A percentile compares a stretch with the other conserved stretches of the same genome.
These are phyloP conservation scores for Sungouiella blattae DNA, from an alignment of 805 yeast species.

Conservation along the genomic window DNA sequence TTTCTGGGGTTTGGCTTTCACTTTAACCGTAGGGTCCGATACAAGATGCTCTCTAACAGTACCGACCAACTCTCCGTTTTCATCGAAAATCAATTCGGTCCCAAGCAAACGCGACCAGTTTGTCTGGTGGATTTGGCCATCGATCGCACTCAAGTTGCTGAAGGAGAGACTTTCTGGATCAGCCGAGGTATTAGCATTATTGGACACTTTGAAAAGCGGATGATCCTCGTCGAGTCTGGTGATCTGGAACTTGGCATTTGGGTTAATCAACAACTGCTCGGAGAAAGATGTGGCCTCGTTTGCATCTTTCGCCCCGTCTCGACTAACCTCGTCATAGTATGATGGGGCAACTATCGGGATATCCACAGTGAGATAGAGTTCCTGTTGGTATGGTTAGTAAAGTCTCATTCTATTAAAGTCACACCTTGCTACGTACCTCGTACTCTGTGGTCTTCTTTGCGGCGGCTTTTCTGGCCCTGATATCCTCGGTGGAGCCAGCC, in stretches of 20 bases:
- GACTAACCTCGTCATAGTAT: slow-evolving; percentile 12
- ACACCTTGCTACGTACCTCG: slow-evolving; percentile 16
- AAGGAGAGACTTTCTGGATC: slow-evolving; percentile 16
- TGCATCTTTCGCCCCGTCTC: slow-evolving; percentile 3
- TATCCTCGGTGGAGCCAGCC: slow-evolving; percentile 89
- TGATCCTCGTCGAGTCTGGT: slow-evolving; percentile 29
- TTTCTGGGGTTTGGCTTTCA: slow-evolving; percentile 13
- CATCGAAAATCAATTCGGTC: slow-evolving; percentile 52
- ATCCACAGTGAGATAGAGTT: slow-evolving; percentile 21
- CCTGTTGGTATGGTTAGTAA: slow-evolving; percentile 15
- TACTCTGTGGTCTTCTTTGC: slow-evolving; percentile 7
- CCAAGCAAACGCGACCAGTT: slow-evolving; percentile 78
- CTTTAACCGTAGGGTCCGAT: slow-evolving; percentile 25
- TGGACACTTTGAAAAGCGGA: slow-evolving; percentile 37
- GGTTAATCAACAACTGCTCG: slow-evolving; percentile 30
- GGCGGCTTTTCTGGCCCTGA: slow-evolving; percentile 47
- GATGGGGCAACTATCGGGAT: slow-evolving; percentile 19
- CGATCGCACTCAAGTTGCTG: slow-evolving; percentile 31
- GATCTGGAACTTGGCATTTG: slow-evolving; percentile 39
- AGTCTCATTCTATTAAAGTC: not conserved
- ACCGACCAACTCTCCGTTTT: slow-evolving; percentile 39
- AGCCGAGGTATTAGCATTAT: slow-evolving; percentile 21
- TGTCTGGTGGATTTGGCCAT: slow-evolving; percentile 61
- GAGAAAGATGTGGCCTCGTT: slow-evolving; percentile 8
- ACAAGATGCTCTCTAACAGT: slow-evolving; percentile 38